Evolutionary conservation across 495 filamentous ascomycete species (phyloP).

Genomic region (Platismatia glauca): DNA sequence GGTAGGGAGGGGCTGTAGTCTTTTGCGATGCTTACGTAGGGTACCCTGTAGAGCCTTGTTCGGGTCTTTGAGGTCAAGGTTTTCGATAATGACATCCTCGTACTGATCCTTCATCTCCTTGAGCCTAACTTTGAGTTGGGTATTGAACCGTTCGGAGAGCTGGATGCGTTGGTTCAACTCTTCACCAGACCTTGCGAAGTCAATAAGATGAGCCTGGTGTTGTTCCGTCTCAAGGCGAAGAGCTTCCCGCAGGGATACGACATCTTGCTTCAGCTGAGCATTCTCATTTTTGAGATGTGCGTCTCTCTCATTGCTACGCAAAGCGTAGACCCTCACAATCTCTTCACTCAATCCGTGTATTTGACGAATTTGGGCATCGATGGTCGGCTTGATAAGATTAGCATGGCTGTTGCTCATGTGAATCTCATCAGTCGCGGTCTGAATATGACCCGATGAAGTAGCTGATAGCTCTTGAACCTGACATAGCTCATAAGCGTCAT

Average conservation of each 20-base stretch:
- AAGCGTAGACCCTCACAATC: not conserved
- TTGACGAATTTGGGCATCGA: not conserved
- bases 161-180: not conserved
- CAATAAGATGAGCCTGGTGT: not conserved
- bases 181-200: not conserved
- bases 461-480: not conserved
- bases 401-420: not conserved
- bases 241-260: not conserved
- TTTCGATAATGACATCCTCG: not conserved
- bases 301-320: not conserved
- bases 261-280: not conserved
- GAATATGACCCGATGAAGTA: not conserved
- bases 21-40: not conserved
- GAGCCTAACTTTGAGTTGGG: not conserved
- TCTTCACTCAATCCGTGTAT: not conserved
- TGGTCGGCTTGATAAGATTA: not conserved
- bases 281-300: not conserved
- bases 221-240: not conserved
- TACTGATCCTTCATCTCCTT: not conserved
- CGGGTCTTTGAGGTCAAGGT: not conserved
- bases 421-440: not conserved
- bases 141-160: not conserved
- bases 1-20: not conserved
- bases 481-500: not conserved
- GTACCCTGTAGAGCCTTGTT: not conserved